Conservation (phyloP, 1,139 yeast species). For the Yamadazyma sp. region DNA sequence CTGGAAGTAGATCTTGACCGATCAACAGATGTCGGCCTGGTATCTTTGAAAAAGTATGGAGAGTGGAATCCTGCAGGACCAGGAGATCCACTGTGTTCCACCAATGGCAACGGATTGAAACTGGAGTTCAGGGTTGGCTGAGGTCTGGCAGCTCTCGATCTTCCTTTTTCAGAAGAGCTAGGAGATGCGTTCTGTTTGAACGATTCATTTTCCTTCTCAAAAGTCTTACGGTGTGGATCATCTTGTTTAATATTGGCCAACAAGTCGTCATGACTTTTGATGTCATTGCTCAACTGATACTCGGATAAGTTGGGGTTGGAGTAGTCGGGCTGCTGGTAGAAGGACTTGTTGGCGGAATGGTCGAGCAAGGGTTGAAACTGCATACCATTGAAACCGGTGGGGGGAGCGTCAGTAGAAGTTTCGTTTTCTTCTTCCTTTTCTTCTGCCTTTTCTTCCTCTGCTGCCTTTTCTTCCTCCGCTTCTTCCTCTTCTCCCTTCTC, state of each 20-base stretch:
- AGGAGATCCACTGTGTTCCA: constrained; percentile 7
- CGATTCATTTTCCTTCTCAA: constrained; percentile 11
- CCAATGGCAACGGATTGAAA: constrained; percentile 15
- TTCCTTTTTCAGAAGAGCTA: neutral
- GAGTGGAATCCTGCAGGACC: constrained; percentile 35
- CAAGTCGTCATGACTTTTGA: constrained; percentile 38
- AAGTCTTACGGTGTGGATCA: constrained; percentile 32
- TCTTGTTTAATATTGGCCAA: constrained; percentile 35
- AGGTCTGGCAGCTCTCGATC: neutral
- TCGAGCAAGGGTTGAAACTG: constrained; percentile 11
- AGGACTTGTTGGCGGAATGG: constrained; percentile 4
- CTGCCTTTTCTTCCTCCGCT: neutral
- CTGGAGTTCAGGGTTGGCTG: constrained; percentile 1
- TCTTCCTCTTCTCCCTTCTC: constrained; percentile 5
- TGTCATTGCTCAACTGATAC: constrained; percentile 44
- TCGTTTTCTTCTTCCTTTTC: neutral
- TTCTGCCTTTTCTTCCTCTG: constrained; percentile 1
- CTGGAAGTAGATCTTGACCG: constrained; percentile 31
- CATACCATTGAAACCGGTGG: constrained; percentile 2
- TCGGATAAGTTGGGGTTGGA: constrained; percentile 51
- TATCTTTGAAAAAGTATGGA: constrained; percentile 44
- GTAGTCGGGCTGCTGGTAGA: constrained; percentile 30
- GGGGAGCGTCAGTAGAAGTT: constrained; percentile 7
- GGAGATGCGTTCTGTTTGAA: constrained; percentile 6
- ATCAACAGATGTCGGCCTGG: constrained; percentile 29